Conservation (phyloP, 768 basidiomycete species). For the Lactifluus subvellereus region DNA sequence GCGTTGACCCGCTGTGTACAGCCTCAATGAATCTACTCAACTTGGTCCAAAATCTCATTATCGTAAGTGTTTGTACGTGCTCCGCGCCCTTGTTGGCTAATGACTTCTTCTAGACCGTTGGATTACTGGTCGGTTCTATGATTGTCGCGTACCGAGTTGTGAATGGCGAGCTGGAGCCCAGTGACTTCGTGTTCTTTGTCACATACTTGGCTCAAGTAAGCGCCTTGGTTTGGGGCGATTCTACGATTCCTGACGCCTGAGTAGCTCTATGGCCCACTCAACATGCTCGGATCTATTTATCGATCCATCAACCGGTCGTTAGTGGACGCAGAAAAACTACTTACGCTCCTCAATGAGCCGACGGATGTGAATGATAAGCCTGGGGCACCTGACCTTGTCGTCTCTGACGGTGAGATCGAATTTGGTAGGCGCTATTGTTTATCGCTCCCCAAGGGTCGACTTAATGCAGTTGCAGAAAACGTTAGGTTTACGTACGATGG, state of each 20-base stretch:
- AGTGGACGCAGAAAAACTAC: conserved; percentile 78
- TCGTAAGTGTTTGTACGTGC: conserved; percentile 39
- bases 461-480: conserved; percentile 46
- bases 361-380: conserved; percentile 81
- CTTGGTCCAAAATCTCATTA: conserved; percentile 75
- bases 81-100: not conserved
- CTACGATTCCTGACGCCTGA: conserved; percentile 8
- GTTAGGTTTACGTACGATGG: conserved; percentile 84
- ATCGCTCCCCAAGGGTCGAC: not conserved
- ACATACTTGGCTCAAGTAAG: conserved; percentile 73
- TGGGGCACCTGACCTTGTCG: conserved; percentile 64
- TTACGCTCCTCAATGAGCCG: conserved; percentile 75
- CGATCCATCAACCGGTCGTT: conserved; percentile 69
- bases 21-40: conserved; percentile 71
- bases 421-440: conserved; percentile 52
- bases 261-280: conserved; percentile 68
- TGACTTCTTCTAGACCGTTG: conserved; percentile 47
- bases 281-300: conserved; percentile 74
- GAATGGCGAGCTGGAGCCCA: conserved; percentile 43
- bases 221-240: not conserved
- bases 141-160: conserved; percentile 71
- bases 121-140: conserved; percentile 75
- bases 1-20: conserved; percentile 26
- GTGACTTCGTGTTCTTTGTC: conserved; percentile 74
- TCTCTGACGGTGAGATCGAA: conserved; percentile 74